phyloP scores from a whole-genome alignment of 345 rosid species.

The Tarenaya hassleriana region DNA sequence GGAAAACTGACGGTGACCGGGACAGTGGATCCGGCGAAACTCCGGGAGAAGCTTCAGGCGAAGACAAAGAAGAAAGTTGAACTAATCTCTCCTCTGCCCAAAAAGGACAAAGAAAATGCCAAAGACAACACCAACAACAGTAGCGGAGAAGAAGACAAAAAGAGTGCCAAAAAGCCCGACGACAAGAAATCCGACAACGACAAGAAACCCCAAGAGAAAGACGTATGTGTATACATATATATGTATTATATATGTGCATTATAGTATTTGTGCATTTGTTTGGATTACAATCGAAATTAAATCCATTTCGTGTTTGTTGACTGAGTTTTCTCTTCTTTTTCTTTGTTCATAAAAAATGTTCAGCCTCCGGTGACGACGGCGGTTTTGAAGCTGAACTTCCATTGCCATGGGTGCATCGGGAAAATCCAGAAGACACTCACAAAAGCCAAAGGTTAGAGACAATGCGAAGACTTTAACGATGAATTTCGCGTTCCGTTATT shows the following conservation, averaged over 20 bases:
- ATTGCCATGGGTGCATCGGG: too few species aligned
- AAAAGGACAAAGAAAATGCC: conserved; percentile 35
- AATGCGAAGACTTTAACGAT: too few species aligned
- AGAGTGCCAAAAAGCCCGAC: conserved; percentile 32
- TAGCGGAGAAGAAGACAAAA: conserved; percentile 33
- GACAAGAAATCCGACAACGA: conserved; percentile 35
- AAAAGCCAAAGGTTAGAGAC: conserved; percentile 39
- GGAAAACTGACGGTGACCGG: conserved; percentile 73
- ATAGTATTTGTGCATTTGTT: too few species aligned
- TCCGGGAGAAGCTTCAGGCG: conserved; percentile 37
- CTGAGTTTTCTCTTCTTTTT: too few species aligned
- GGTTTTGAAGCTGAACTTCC: too few species aligned
- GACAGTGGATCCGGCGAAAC: conserved; percentile 50
- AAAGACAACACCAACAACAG: conserved; percentile 25
- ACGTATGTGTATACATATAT: neutral
- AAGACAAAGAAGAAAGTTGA: conserved; percentile 51
- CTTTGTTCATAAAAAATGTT: too few species aligned
- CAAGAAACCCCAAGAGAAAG: too few species aligned
- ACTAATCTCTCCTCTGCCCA: conserved; percentile 38
- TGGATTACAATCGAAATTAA: too few species aligned
- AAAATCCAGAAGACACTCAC: too few species aligned
- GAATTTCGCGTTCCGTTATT: conserved; percentile 1
- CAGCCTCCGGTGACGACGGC: too few species aligned
- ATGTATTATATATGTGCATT: too few species aligned
- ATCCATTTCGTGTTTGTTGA: too few species aligned